Percentiles rank a stretch among this genome's conserved stretches.
phyloP scores from a whole-genome alignment of 805 yeast genomes.

The Blastobotrys chiropterorum region DNA sequence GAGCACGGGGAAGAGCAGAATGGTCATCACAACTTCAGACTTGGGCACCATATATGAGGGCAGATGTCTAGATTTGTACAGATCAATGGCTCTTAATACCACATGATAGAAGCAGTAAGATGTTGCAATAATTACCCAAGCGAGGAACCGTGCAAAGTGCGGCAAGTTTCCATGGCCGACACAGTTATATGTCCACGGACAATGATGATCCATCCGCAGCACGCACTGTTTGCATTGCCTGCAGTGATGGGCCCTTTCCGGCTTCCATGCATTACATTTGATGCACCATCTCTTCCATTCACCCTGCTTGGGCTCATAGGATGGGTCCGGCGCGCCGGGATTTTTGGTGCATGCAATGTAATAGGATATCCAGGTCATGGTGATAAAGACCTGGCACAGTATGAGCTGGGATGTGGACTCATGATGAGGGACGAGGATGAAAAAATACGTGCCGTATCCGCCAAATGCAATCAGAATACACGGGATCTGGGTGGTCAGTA shows the following conservation, averaged over 20 bases:
- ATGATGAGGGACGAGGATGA: slow-evolving; percentile 43
- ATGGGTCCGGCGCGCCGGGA: slow-evolving; percentile 64
- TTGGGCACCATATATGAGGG: slow-evolving; percentile 53
- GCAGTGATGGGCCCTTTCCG: slow-evolving; percentile 84
- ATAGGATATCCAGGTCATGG: slow-evolving; percentile 71
- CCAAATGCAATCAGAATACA: slow-evolving; percentile 46
- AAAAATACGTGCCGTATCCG: slow-evolving; percentile 58
- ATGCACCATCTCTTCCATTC: slow-evolving; percentile 67
- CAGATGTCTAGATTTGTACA: slow-evolving; percentile 30
- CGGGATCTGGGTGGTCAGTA: no score
- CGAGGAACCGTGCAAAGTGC: slow-evolving; percentile 69
- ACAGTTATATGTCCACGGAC: slow-evolving; percentile 90
- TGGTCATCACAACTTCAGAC: slow-evolving; percentile 47
- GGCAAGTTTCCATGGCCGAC: slow-evolving; percentile 76
- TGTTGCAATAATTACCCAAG: slow-evolving; percentile 44
- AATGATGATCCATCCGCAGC: slow-evolving; percentile 89
- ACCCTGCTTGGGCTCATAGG: slow-evolving; percentile 37
- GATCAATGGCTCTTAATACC: slow-evolving; percentile 33
- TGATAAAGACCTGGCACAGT: slow-evolving; percentile 41
- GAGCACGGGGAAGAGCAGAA: slow-evolving; percentile 49
- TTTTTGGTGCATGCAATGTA: slow-evolving; percentile 53
- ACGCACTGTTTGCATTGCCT: slow-evolving; percentile 61
- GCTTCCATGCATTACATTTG: slow-evolving; percentile 68
- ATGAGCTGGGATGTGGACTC: slow-evolving; percentile 37
- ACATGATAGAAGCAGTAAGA: slow-evolving; percentile 40